Base-by-base conservation (phyloP, 2,329 filamentous ascomycete species). In the Sporothrix pallida region DNA sequence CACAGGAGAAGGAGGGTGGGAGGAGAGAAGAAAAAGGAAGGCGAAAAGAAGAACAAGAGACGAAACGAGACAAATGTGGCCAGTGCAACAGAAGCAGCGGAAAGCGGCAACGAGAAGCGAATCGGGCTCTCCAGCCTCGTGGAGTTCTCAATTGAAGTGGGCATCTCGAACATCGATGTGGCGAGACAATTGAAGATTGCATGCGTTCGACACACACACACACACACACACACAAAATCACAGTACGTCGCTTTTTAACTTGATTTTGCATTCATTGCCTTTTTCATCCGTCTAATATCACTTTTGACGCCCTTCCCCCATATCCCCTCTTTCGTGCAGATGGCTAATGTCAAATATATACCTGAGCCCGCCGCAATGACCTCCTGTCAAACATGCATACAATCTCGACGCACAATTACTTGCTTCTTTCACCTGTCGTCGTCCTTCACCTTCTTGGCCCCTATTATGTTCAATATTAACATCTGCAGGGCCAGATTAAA, bases 291-390 rank as follows among this genome's bases (percentile, higher is more conserved):
- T 65, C 60, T 23, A 46, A 65, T 65, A 23, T 46, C 60, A 23
- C 62, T 10, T 56, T 56, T 56, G 31, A 3, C 3, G 31, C 31
- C 31, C 31, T 15, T 13, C 20, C n/a, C 37, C 62, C 37, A 31
- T 8, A 37, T 52, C 65, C 52, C 65, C 44, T 68, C 65, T 48
- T 67, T 52, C 65, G 23, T 68, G 67, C 67, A 70, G 50, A 44
- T 44, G 67, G 67, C 67, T 70, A 44, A 70, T 44, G 50, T 56
- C 48, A 42, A 56, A 44, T 37, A 70, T 52, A 48, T 26, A 60
- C 69, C 60, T 3, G 48, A 56, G 52, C 52, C 52, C 68, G 31
- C 31, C 68, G 68, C 68, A 70, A 58, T 44, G 68, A 58, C 68
- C 68, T 46, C 68, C 52, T 70, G 50, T 46, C 65, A 69, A 37